Base-by-base conservation (phyloP, 108 stramenopile species). In the Nitzschia sp. region DNA sequence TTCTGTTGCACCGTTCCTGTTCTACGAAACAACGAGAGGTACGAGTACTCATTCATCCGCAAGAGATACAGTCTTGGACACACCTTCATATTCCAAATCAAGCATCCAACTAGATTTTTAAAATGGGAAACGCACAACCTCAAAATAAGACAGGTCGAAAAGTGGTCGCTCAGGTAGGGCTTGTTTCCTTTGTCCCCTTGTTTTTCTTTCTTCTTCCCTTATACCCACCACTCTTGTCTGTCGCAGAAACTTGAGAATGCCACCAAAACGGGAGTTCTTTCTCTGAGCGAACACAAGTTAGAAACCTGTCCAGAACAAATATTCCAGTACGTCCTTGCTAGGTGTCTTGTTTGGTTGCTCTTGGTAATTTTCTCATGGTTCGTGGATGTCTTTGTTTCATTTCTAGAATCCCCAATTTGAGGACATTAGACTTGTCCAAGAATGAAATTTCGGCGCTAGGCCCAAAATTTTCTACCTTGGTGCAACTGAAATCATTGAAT, bases 361-460 rank as follows among this genome's bases (percentile, higher is more conserved):
- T n/a, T n/a, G n/a, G n/a, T n/a, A n/a, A n/a, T n/a, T n/a, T n/a
- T 34, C 29, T 34, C 29, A 34, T 5, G 3, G 29, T 34, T 34
- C 29, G 29, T 3, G 29, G 29, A 34, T 34, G 29, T 44, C 43
- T 51, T 61, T 57, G 5, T 57, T 57, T 20, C 3, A 44, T 17
- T 63, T 14, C 1, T 26, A 85, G 87, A 69, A 77, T 86, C 59
- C 64, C 80, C 24, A 83, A 80, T 38, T 65, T 91, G 9, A 74
- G 71, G 24, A 90, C 89, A 21, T 72, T 94, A 20, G 92, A 94
- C 71, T 60, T 94, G 3, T 91, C 88, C 14, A 83, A 81, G 57
- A 94, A 94, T 61, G 73, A 80, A 58, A 38, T 94, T 10, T 76
- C 61, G 29, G 21, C 38, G 48, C 53, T 75, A 10, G 46, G 55